Evolutionary conservation across 768 basidiomycete genomes (phyloP).

Genomic region (Collybiopsis luxurians): DNA sequence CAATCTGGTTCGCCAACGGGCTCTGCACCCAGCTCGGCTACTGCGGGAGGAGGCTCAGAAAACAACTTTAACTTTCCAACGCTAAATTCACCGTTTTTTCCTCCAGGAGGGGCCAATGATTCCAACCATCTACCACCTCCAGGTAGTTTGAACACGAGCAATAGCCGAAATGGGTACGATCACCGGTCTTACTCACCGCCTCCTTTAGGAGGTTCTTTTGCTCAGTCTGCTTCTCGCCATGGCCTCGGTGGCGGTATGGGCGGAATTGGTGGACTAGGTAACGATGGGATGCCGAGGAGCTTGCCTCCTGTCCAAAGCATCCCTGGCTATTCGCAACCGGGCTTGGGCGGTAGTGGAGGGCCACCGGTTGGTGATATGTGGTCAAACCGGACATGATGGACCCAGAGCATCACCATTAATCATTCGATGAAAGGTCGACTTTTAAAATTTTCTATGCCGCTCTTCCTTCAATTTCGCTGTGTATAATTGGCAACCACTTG

Average conservation of each 20-base stretch:
- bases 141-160: not conserved
- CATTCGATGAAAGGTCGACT: too few species aligned
- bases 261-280: not conserved
- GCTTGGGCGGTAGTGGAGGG: not conserved
- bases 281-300: not conserved
- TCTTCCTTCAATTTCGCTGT: too few species aligned
- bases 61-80: slow-evolving; percentile 6
- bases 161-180: slow-evolving; percentile 1
- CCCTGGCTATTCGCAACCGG: slow-evolving; percentile 1
- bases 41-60: not conserved
- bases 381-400: not conserved
- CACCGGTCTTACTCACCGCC: slow-evolving; percentile 2
- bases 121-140: slow-evolving; percentile 2
- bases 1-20: slow-evolving; percentile 2
- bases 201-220: not conserved
- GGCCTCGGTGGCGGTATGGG: not conserved
- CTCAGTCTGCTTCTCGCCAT: slow-evolving; percentile 3
- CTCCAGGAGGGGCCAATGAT: not conserved
- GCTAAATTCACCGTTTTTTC: slow-evolving; percentile 4
- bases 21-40: not conserved
- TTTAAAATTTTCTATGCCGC: too few species aligned
- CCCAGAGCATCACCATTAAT: too few species aligned
- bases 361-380: not conserved
- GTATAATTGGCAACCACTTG: too few species aligned
- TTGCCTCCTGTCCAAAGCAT: slow-evolving; percentile 3